phyloP scores from a whole-genome alignment of 495 filamentous ascomycete genomes.

The Neurospora sp. region DNA sequence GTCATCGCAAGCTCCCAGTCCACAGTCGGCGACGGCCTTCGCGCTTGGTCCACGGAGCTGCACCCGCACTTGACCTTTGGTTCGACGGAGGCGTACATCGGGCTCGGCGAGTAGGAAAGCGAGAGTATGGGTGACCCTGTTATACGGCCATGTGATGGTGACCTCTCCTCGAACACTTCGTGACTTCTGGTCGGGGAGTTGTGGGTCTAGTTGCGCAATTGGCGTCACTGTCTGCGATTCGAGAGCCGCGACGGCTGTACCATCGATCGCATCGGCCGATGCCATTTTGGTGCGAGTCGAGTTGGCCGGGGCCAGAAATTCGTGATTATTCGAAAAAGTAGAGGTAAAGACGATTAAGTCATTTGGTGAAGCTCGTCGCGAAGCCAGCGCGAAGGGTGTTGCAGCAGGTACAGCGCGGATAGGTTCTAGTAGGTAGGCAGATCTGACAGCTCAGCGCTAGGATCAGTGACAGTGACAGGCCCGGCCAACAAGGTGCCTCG shows the following conservation, averaged over 20 bases:
- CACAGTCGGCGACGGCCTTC: constrained; percentile 51
- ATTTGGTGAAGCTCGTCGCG: not conserved
- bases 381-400: not conserved
- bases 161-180: constrained; percentile 49
- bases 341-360: not conserved
- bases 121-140: constrained; percentile 56
- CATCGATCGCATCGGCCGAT: constrained; percentile 3
- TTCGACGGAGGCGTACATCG: constrained; percentile 72
- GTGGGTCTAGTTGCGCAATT: constrained; percentile 62
- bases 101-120: constrained; percentile 75
- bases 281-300: constrained; percentile 11
- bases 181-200: constrained; percentile 24
- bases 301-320: not conserved
- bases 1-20: constrained; percentile 67
- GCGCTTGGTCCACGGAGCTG: constrained; percentile 66
- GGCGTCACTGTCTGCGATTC: constrained; percentile 22
- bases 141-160: constrained; percentile 88
- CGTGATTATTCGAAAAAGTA: not conserved
- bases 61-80: constrained; percentile 73
- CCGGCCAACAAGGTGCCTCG: not conserved
- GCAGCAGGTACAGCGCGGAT: not conserved
- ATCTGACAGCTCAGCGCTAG: not conserved
- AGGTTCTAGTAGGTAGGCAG: not conserved
- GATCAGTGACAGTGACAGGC: not conserved
- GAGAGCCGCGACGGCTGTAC: constrained; percentile 3